Percentiles rank a stretch among this genome's conserved stretches.
These are phyloP conservation scores for Fusarium tuaranense DNA, from an alignment of 2,329 filamentous ascomycete genomes.

Conservation along the genomic window DNA sequence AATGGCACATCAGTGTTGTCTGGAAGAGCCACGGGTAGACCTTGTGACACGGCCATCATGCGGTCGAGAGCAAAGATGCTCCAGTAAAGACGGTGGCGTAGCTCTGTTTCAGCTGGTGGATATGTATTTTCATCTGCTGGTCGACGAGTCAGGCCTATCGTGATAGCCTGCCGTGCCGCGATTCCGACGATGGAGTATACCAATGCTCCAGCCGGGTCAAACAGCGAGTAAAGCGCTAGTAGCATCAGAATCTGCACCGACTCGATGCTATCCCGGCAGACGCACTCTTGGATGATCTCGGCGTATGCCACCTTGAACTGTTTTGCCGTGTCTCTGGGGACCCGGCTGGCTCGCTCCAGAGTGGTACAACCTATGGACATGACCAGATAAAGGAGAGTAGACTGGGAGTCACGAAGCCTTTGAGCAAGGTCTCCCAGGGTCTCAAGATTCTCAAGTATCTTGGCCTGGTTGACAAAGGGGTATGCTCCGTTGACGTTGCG, in stretches of 20 bases:
- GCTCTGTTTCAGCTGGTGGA: slow-evolving; percentile 39
- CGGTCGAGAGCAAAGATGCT: slow-evolving; percentile 56
- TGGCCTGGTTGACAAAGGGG: slow-evolving; percentile 52
- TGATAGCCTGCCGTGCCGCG: slow-evolving; percentile 48
- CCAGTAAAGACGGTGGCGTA: slow-evolving; percentile 55
- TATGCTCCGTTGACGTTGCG: slow-evolving; percentile 56
- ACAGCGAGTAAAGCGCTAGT: slow-evolving; percentile 54
- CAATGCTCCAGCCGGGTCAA: slow-evolving; percentile 52
- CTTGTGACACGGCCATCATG: slow-evolving; percentile 54
- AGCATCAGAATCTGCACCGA: slow-evolving; percentile 54
- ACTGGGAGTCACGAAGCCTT: background rate
- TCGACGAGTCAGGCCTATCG: slow-evolving; percentile 48
- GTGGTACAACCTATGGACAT: slow-evolving; percentile 58
- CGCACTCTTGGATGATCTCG: slow-evolving; percentile 52
- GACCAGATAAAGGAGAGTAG: slow-evolving; percentile 52
- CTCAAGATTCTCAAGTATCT: slow-evolving; percentile 47
- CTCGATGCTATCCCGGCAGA: slow-evolving; percentile 47
- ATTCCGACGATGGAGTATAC: slow-evolving; percentile 52
- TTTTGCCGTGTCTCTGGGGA: slow-evolving; percentile 42
- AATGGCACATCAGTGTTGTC: slow-evolving; percentile 54
- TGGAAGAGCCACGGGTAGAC: slow-evolving; percentile 50
- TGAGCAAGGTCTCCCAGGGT: slow-evolving; percentile 29
- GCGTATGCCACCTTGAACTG: slow-evolving; percentile 50
- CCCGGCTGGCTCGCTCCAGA: slow-evolving; percentile 52
- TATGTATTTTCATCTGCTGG: slow-evolving; percentile 39